Percentiles rank a stretch among this genome's conserved stretches.
Evolutionary conservation across 2,329 filamentous ascomycete genomes (phyloP).

Genomic region (Talaromyces piceae): DNA sequence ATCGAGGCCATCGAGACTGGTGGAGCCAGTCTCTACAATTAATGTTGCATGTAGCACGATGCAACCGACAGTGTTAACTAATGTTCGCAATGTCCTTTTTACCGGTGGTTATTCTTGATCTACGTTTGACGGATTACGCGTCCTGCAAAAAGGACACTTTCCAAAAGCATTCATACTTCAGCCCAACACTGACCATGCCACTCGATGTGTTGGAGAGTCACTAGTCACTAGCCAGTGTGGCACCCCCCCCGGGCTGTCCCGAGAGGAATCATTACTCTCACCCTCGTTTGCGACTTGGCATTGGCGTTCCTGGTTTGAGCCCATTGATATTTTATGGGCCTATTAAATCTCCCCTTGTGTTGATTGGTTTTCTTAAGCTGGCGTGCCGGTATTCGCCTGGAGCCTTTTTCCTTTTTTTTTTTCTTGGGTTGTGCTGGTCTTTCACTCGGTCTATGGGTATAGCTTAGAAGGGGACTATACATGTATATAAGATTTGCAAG

Average conservation of each 20-base stretch:
- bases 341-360: background rate
- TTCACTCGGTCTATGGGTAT: background rate
- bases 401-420: background rate
- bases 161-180: background rate
- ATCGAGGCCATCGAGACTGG: conserved; percentile 95
- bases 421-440: background rate
- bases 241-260: background rate
- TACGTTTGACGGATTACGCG: background rate
- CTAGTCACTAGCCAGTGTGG: background rate
- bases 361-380: background rate
- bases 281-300: background rate
- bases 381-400: background rate
- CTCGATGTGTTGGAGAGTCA: background rate
- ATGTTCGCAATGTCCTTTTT: background rate
- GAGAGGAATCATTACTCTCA: background rate
- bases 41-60: conserved; percentile 16
- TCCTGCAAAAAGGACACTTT: background rate
- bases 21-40: conserved; percentile 62
- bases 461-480: background rate
- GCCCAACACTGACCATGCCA: background rate
- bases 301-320: background rate
- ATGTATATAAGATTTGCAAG: background rate
- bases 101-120: background rate
- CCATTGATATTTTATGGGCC: background rate
- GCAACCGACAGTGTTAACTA: background rate